Evolutionary conservation across 2,329 filamentous ascomycete genomes (phyloP), one percentile per base, ranked within the genome.

Genomic region (Graphiopsis chlorocephala): DNA sequence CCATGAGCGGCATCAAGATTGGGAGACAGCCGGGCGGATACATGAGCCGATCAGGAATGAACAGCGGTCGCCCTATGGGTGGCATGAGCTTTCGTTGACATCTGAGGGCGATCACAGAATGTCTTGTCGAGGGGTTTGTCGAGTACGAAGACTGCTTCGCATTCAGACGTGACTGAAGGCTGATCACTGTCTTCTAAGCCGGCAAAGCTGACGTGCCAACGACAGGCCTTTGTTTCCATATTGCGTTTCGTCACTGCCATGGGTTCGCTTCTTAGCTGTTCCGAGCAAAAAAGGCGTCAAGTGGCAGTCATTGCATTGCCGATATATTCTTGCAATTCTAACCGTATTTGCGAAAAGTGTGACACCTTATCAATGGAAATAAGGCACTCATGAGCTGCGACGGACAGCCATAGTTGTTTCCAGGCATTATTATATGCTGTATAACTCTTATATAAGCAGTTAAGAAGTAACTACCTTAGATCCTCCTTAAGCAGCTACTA

Each of bases 1-100:
- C 73, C 15, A 69, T 75, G 57, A 71, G 71, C 48, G 68, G 70
- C 20, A 64, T 72, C 8, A 77, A 76, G 61, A 59, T 72, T 23
- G 74, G 75, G 4, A 76, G 74, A 64, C 74, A 66, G 17, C 61
- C 52, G 7, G 20, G 42, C 7, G 52, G 52, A 12, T 64, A 53
- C 25, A 62, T 55, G 23, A 38, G 60, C 25, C 31, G 48, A 8
- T 20, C 48, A 14, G 48, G 60, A 4, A 62, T 62, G 60, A 55
- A 62, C 25, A 62, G 48, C 25, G 15, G 60, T 15, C 47, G 60
- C 6, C 60, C 60, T 7, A 31, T 62, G 29, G 59, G 45, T 29
- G 47, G 59, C 4, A 61, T 61, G 60, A 25, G 33, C 12, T 62
- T 55, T 31, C 60, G 60, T 31, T 62, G 60, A 62, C 0, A 20